Evolutionary conservation across 2,329 filamentous ascomycete genomes (phyloP), one percentile per base, ranked within the genome.

Genomic region (Diaporthe humulicola): DNA sequence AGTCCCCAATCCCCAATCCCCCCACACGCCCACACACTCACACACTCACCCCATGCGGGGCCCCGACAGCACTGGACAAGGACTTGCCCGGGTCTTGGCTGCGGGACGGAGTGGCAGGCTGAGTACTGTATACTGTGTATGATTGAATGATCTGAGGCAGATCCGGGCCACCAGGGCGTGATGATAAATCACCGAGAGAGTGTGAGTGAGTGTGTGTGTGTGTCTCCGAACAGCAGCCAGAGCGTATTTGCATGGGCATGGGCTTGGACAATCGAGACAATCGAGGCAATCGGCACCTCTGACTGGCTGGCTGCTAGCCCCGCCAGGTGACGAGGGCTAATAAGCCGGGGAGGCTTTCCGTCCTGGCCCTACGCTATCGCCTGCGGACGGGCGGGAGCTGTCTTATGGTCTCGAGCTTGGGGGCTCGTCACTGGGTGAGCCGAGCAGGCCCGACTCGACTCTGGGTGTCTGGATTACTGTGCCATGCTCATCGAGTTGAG

Each of bases 351-450:
- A 69, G 64, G 33, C 48, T 54, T 69, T 69, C 64, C 64, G 64
- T 54, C 64, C 64, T 69, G 64, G 64, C 64, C 64, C 64, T 69
- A 69, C 64, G 64, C 64, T 40, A 54, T 69, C 64, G n/a, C 64
- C 48, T 54, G 33, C 48, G 64, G 64, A 69, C 64, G 64, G 64
- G n/a, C 48, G 64, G 64, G 36, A 54, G 48, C 48, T 69, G 64
- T 69, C 48, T 52, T n/a, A 25, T 28, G 48, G 48, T 19, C 64
- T 69, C n/a, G 48, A 69, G 33, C 64, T 69, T 50, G 42, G 45
- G 17, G 36, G 61, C 42, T 17, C 22, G 45, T 67, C 30, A 50
- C 33, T 40, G 33, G 48, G 30, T 69, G 64, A n/a, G 64, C 64
- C 33, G 48, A 69, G 17, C 33, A 69, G 42, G 64, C 42, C 48